Evolutionary conservation across 73 alveolate genomes (phyloP), one percentile per base, ranked within the genome.

Genomic region (Symbiodinium pilosum): DNA sequence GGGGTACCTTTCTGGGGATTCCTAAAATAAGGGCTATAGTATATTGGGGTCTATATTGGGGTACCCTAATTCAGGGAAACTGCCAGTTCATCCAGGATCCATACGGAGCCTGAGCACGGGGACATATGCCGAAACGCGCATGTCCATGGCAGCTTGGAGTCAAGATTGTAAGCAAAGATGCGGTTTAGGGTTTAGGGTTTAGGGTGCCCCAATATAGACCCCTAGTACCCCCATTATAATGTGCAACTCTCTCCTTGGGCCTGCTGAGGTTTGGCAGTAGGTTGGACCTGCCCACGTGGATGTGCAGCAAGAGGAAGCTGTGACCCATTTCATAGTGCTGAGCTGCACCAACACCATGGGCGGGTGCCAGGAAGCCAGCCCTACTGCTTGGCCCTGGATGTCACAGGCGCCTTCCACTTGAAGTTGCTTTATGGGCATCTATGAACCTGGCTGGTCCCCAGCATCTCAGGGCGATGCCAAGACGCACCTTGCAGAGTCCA

Each of bases 241-340:
- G n/a, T 64, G 38, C 77, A 12, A 30, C n/a, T 30, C 71, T 54
- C 71, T 54, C n/a, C 71, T n/a, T 54, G 73, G 73, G 20, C 73
- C 73, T 9, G 59, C 59, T 14, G 39, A 64, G 81, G 81, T 38
- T 6, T 64, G 38, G 81, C 38, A 38, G 81, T 38, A 16, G 81
- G 81, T 64, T 64, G 81, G 81, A 64, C 81, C 39, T 64, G 81
- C 81, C 81, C 81, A 2, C 81, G 81, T 24, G 81, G 81, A 28
- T 64, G 81, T 30, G 81, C 30, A 64, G 21, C 24, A 64, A 64
- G 39, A 64, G 81, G 81, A 47, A 12, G 3, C 73, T 54, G 12
- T 9, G 73, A n/a, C n/a, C n/a, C n/a, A n/a, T n/a, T n/a, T n/a
- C n/a, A n/a, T n/a, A n/a, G n/a, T n/a, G n/a, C n/a, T n/a, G n/a